A percentile compares a stretch with the other conserved stretches of the same genome.
phyloP scores from a whole-genome alignment of 2,329 filamentous ascomycete species.

The Phyllosticta citribraziliensis region DNA sequence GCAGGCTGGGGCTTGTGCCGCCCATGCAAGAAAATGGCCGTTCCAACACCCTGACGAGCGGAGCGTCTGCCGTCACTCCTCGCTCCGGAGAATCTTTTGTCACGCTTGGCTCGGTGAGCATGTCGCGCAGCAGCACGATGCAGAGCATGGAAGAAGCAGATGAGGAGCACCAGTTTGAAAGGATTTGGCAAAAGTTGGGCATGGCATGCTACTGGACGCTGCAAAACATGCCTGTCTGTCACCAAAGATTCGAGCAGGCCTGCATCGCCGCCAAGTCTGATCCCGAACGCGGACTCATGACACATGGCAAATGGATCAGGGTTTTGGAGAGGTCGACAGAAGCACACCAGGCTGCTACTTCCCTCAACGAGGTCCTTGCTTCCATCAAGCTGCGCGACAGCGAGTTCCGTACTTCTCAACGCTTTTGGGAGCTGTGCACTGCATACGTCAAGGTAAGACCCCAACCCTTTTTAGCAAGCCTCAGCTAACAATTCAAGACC shows the following conservation, averaged over 20 bases:
- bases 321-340: conserved; percentile 63
- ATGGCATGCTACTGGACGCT: conserved; percentile 65
- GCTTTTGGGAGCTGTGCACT: conserved; percentile 63
- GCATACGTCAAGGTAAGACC: conserved; percentile 50
- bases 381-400: conserved; percentile 80
- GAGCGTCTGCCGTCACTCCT: conserved; percentile 49
- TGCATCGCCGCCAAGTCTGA: conserved; percentile 17
- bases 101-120: conserved; percentile 38
- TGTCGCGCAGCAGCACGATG: conserved; percentile 37
- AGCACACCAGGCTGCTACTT: conserved; percentile 63
- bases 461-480: conserved; percentile 1
- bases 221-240: conserved; percentile 59
- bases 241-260: conserved; percentile 46
- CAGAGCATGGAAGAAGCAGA: conserved; percentile 55
- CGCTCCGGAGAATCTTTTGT: conserved; percentile 74
- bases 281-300: conserved; percentile 24
- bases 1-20: conserved; percentile 15
- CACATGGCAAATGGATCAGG: conserved; percentile 35
- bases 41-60: conserved; percentile 43
- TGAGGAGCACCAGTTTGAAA: conserved; percentile 74
- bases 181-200: conserved; percentile 67
- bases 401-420: conserved; percentile 54
- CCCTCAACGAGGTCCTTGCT: conserved; percentile 62
- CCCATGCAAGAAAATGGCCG: conserved; percentile 36
- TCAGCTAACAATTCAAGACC: conserved; percentile 31